Percentiles rank a stretch among this genome's conserved stretches.
Evolutionary conservation across 2,329 filamentous ascomycete genomes (phyloP).

Genomic region (Scorias spongiosa): DNA sequence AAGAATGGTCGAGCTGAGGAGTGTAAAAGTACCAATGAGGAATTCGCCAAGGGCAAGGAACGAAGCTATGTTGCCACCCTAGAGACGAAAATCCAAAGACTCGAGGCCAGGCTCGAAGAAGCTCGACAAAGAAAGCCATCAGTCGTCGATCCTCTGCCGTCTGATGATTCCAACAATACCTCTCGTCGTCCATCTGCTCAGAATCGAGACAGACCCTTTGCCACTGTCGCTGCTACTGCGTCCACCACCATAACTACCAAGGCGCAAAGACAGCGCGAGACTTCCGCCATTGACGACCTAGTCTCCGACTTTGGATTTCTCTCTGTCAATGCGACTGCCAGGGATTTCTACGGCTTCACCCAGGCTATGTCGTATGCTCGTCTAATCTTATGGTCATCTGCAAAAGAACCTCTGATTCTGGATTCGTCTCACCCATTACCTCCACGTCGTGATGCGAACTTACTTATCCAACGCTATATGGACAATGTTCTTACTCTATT

Average conservation of each 20-base stretch:
- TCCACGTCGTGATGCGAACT: conserved; percentile 49
- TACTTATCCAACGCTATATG: conserved; percentile 70
- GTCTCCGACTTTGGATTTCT: conserved; percentile 89
- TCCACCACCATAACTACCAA: conserved; percentile 5
- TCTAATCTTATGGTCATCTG: conserved; percentile 69
- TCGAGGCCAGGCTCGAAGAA: conserved; percentile 57
- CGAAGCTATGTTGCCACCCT: conserved; percentile 91
- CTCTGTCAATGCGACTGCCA: conserved; percentile 87
- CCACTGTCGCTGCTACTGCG: conserved; percentile 9
- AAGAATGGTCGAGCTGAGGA: conserved; percentile 73
- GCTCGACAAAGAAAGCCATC: conserved; percentile 57
- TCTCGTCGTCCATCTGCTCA: conserved; percentile 34
- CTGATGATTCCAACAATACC: conserved; percentile 31
- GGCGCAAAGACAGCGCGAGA: conserved; percentile 45
- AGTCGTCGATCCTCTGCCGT: conserved; percentile 47
- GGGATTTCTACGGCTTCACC: conserved; percentile 81
- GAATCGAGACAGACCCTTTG: conserved; percentile 14
- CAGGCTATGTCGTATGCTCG: conserved; percentile 86
- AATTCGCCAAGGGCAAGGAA: conserved; percentile 91
- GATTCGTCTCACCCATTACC: conserved; percentile 49
- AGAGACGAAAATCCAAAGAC: conserved; percentile 77
- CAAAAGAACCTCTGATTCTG: conserved; percentile 55
- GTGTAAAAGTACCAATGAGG: conserved; percentile 88
- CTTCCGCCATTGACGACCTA: conserved; percentile 76
- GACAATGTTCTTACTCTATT: conserved; percentile 65